Conservation (phyloP, 768 basidiomycete genomes). For the Lyophyllum semitale region DNA sequence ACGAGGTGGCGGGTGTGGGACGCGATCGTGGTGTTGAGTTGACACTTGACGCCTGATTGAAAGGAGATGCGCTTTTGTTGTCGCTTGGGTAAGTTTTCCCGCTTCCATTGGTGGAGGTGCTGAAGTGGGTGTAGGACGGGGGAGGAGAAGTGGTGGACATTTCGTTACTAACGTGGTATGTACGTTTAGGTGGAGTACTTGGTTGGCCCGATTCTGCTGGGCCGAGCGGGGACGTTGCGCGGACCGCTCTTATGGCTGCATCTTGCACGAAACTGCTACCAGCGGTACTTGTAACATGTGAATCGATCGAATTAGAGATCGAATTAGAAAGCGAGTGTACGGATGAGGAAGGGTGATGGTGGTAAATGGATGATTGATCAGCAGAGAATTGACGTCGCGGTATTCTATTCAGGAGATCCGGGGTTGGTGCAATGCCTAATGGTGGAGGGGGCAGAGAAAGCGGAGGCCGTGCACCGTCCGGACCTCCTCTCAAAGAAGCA, state of each 20-base stretch:
- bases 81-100: conserved; percentile 6
- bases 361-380: conserved; percentile 6
- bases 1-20: neutral
- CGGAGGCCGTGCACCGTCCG: conserved; percentile 5
- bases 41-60: neutral
- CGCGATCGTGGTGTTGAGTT: conserved; percentile 8
- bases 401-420: conserved; percentile 12
- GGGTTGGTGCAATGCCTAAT: conserved; percentile 14
- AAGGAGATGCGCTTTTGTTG: conserved; percentile 2
- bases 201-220: neutral
- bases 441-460: conserved; percentile 3
- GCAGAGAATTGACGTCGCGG: conserved; percentile 10
- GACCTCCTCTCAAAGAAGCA: conserved; percentile 23
- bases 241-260: neutral
- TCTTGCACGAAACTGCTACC: conserved; percentile 12
- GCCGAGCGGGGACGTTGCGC: neutral
- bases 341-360: conserved; percentile 19
- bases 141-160: conserved; percentile 39
- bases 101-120: conserved; percentile 15
- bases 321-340: conserved; percentile 21
- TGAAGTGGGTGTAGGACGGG: conserved; percentile 40
- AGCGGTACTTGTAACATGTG: conserved; percentile 16
- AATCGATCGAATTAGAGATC: conserved; percentile 22
- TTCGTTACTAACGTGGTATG: conserved; percentile 44
- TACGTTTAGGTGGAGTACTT: conserved; percentile 36